Base-by-base conservation (phyloP, 2,329 filamentous ascomycete genomes). In the Penicillium verrucosum region DNA sequence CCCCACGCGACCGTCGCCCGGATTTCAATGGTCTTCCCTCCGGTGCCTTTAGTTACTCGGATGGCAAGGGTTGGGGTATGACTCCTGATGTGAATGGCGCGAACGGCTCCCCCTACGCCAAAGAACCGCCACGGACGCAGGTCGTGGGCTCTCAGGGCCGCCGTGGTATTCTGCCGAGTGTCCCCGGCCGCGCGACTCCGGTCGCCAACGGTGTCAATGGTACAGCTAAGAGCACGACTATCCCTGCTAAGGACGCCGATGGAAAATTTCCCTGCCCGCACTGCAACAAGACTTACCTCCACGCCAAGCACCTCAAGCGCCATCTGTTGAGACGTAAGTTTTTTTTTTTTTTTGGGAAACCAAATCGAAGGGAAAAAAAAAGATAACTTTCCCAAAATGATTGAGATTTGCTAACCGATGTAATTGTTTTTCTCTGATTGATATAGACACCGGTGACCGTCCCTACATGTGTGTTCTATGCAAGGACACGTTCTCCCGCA, bases 401-500 rank as follows among this genome's bases (percentile, higher is more conserved):
- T 32, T 25, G n/a, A 37, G 30, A 43, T 51, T 58, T 21, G 36
- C 42, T 62, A 58, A 62, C 59, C 25, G 42, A 60, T 56, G 56
- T 55, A 47, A 47, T 69, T 52, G 18, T 63, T 56, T 52, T 23
- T 41, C 16, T n/a, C 14, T 37, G n/a, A 21, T 43, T 43, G 54
- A 27, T 55, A 44, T 68, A 96, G 93, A 99, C 80, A 97, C 94
- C 60, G 94, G 94, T 70, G 93, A 97, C 75, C 90, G 94, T 65
- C 94, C 94, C 56, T 99, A 99, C 80, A 95, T 95, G 86, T 99
- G 94, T 78, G 90, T 96, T 64, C 82, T 99, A 50, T 99, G 94
- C 82, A 92, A 94, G 75, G 94, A 97, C 77, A 97, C 92, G 34
- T 99, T 99, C 78, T 96, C 91, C 47, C 88, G 94, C 74, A 96